phyloP scores from a whole-genome alignment of 345 rosid species.

The Noccaea bulbosa region DNA sequence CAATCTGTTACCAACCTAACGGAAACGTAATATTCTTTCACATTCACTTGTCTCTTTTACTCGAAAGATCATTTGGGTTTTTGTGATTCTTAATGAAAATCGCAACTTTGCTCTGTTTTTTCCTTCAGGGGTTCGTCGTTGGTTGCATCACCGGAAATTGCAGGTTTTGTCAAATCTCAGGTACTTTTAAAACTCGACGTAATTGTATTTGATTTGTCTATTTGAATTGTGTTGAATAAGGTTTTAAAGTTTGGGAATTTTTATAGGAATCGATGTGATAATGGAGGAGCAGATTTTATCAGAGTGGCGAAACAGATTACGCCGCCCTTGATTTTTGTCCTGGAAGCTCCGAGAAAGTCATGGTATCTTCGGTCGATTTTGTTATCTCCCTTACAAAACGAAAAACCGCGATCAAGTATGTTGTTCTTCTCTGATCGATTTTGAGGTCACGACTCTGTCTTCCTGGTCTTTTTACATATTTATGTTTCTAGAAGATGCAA shows the following conservation, averaged over 20 bases:
- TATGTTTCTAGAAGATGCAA: too few species aligned
- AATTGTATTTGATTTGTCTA: neutral
- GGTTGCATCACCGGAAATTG: conserved; percentile 74
- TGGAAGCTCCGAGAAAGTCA: too few species aligned
- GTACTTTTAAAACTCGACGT: conserved; percentile 28
- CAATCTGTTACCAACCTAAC: conserved; percentile 71
- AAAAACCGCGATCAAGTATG: too few species aligned
- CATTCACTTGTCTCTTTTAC: neutral
- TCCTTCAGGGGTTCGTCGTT: conserved; percentile 67
- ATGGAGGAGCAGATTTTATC: conserved; percentile 56
- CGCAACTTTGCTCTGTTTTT: conserved; percentile 16
- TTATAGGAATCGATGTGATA: conserved; percentile 52
- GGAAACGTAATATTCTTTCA: conserved; percentile 58
- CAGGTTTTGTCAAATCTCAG: conserved; percentile 69
- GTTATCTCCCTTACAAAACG: too few species aligned
- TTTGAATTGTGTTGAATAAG: neutral
- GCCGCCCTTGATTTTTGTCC: too few species aligned
- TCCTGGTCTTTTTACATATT: too few species aligned
- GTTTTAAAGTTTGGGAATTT: neutral
- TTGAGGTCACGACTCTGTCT: too few species aligned
- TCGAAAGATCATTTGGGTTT: neutral
- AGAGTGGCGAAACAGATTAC: too few species aligned
- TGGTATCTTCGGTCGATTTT: too few species aligned
- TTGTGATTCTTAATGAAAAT: neutral
- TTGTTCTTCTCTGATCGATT: too few species aligned